Base-by-base conservation (phyloP, 2,329 filamentous ascomycete genomes). In the Fusarium sp. region DNA sequence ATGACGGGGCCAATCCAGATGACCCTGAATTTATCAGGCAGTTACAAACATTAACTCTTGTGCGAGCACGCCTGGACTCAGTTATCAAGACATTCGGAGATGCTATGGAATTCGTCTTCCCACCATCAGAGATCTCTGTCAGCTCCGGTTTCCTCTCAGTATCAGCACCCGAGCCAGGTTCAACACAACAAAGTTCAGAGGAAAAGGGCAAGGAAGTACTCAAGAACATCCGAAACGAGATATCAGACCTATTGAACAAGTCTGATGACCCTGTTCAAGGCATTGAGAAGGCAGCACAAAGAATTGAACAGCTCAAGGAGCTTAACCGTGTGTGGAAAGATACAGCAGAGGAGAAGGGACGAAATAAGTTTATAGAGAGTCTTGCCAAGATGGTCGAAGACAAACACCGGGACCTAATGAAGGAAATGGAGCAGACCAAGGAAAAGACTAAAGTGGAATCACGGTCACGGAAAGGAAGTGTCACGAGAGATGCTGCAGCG, bases 31-130 rank as follows among this genome's bases (percentile, higher is more conserved):
- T 92, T 80, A 92, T 98, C 72, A 88, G 88, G 56, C 92, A 94
- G 73, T 86, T 99, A 61, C 93, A 93, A 74, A 97, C 92, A 18
- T 86, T 99, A 41, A 93, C 92, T 7, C 88, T 92, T 45, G 94
- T 98, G 33, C 93, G 95, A 55, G 84, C 89, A 4, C 92, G 94
- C n/a, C 87, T 99, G 20, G 95, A 98, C 72, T 88, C 91, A 3
- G 95, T 98, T 29, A 94, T 98, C 77, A 93, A 93, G 80, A 92
- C 92, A 2, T 99, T 99, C 80, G 95, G 95, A 44, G 92, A 97
- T 76, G 95, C 96, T 36, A 97, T 98, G 93, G 92, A 97, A 75
- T 98, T 97, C 87, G 92, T 94, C 2, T 90, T 98, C 54, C 94
- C 95, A 2, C 95, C 95, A 0, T 97, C 93, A 1, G 94, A 97